These are phyloP conservation scores for Zelopaecilomyces penicillatus DNA, from an alignment of 2,329 filamentous ascomycete genomes.

Conservation along the genomic window DNA sequence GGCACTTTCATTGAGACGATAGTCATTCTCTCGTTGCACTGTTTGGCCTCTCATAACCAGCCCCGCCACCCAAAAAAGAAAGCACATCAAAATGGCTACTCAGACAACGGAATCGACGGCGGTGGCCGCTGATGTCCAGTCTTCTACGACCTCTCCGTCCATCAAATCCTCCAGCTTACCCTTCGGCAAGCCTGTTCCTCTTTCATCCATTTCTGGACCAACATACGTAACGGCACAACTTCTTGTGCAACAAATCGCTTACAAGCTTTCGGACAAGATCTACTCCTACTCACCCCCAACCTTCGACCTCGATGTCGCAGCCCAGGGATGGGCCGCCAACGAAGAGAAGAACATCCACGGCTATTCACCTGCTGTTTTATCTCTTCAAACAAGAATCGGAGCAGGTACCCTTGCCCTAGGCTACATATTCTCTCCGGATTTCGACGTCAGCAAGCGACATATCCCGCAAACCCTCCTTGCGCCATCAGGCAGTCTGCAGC, in stretches of 20 bases:
- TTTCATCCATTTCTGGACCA: slow-evolving; percentile 66
- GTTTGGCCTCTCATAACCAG: not conserved
- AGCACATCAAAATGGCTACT: slow-evolving; percentile 20
- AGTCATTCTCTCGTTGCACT: too few species aligned
- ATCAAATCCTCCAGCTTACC: slow-evolving; percentile 42
- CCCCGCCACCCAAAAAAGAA: too few species aligned
- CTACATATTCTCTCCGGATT: slow-evolving; percentile 97
- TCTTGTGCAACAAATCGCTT: slow-evolving; percentile 91
- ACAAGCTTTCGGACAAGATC: slow-evolving; percentile 90
- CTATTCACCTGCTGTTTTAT: slow-evolving; percentile 66
- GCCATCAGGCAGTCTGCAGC: slow-evolving; percentile 71
- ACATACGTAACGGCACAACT: slow-evolving; percentile 91
- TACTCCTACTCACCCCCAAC: slow-evolving; percentile 94
- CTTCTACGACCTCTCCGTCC: slow-evolving; percentile 23
- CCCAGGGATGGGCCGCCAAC: slow-evolving; percentile 64
- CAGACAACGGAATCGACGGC: slow-evolving; percentile 30
- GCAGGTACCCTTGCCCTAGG: slow-evolving; percentile 87
- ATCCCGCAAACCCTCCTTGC: slow-evolving; percentile 88
- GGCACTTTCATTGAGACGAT: too few species aligned
- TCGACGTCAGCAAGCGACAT: slow-evolving; percentile 82
- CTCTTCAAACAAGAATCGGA: slow-evolving; percentile 79
- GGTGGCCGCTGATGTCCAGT: slow-evolving; percentile 20
- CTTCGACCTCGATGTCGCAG: slow-evolving; percentile 81
- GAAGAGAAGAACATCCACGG: slow-evolving; percentile 74
- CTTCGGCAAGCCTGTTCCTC: slow-evolving; percentile 46